Percentiles rank a stretch among this genome's conserved stretches.
These are phyloP conservation scores for Tetrahymena borealis DNA, from an alignment of 73 alveolate genomes.

Conservation along the genomic window DNA sequence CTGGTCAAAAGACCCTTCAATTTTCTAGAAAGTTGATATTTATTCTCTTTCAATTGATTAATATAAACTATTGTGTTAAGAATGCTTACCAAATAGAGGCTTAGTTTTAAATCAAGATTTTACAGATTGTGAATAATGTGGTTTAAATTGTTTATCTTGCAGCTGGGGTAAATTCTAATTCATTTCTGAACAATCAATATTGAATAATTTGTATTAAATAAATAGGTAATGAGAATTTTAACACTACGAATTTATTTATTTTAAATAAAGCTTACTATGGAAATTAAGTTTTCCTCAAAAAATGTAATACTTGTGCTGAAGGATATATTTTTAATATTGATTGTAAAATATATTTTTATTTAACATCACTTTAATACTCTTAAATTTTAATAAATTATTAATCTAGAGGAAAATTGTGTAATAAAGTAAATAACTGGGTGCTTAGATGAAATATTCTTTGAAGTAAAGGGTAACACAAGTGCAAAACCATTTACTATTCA, in stretches of 20 bases:
- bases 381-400: neutral
- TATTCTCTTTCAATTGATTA: neutral
- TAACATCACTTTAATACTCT: neutral
- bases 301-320: neutral
- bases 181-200: no score
- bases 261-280: neutral
- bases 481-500: neutral
- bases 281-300: neutral
- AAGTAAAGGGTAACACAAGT: no score
- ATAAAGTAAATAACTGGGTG: neutral
- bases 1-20: neutral
- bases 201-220: no score
- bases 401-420: neutral
- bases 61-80: neutral
- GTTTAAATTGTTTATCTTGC: neutral
- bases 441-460: neutral
- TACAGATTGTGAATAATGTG: neutral
- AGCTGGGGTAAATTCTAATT: neutral
- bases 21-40: neutral
- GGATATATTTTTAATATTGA: neutral
- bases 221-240: neutral
- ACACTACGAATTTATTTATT: neutral
- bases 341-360: neutral
- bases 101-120: neutral
- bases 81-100: neutral